Evolutionary conservation across 495 filamentous ascomycete genomes (phyloP), one percentile per base, ranked within the genome.

Genomic region (Chaetomium tenue): DNA sequence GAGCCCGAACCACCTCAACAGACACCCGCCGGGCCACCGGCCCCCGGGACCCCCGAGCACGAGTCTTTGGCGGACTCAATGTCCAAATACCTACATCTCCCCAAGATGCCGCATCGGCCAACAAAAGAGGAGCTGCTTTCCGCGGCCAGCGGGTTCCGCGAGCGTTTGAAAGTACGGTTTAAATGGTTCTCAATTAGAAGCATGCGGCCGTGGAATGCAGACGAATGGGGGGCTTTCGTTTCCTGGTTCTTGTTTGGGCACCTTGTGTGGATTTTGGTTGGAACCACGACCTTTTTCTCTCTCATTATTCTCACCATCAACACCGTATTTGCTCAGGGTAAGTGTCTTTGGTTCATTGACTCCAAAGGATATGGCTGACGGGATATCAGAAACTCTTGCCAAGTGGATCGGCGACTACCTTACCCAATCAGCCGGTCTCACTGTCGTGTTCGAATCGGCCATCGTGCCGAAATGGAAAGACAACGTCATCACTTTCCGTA

Each of bases 151-250:
- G 91, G 93, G 2, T 97, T 97, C 73, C 91, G 92, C 86, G 89
- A 93, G 18, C 84, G 94, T n/a, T 71, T 97, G 13, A 91, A 89
- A 69, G 89, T 98, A 39, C 87, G 91, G 22, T 97, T 97, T 77
- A 98, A 98, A 72, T 98, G 95, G 94, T 88, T 95, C 66, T 93
- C 94, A 20, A 98, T 98, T 70, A 82, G 93, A 68, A 95, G 92
- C 74, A 89, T 89, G 72, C 86, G 94, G n/a, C 94, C 94, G 2
- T 98, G 93, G 82, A 98, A 93, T 76, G 83, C 87, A 23, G 94
- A 98, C 74, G 94, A 98, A 72, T 95, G 97, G 74, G 87, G 90
- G 50, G 95, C 93, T 5, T 91, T 98, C 67, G 87, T 97, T 51
- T 97, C 93, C 2, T 98, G 94, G 93, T 86, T 97, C 60, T 77